Conservation (phyloP, 495 filamentous ascomycete species). For the Hyaloscypha hepaticicola region DNA sequence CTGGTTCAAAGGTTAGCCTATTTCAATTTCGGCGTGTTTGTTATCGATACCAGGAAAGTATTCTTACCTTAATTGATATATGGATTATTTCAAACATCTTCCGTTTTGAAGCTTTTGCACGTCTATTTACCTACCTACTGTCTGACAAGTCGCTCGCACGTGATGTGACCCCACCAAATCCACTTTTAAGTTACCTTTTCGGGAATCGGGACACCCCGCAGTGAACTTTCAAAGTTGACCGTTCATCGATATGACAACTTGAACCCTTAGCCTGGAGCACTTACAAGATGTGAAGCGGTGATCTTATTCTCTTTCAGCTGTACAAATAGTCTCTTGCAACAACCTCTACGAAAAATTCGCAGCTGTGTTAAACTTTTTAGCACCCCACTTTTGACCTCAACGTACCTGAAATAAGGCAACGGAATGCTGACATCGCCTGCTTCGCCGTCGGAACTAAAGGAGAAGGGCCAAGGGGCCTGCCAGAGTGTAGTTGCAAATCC, state of each 20-base stretch:
- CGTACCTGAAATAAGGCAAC: background rate
- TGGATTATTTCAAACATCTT: background rate
- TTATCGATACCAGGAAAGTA: background rate
- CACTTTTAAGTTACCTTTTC: background rate
- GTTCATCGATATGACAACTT: background rate
- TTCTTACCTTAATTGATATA: background rate
- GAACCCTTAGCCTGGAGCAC: background rate
- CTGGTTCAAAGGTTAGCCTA: background rate
- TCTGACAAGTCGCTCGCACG: background rate
- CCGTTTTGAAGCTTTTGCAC: no score
- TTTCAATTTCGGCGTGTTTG: background rate
- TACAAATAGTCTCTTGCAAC: no score
- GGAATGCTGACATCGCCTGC: background rate
- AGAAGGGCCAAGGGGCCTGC: background rate
- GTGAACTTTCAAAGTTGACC: background rate
- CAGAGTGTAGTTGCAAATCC: conserved; percentile 11
- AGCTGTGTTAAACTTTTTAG: background rate
- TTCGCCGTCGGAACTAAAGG: background rate
- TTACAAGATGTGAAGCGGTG: background rate
- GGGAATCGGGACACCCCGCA: background rate
- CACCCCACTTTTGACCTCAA: background rate
- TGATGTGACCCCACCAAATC: background rate
- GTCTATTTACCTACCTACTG: no score
- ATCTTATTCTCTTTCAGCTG: background rate
- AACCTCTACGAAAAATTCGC: background rate